Base-by-base conservation (phyloP, 495 filamentous ascomycete genomes). In the Bacidia rubella region DNA sequence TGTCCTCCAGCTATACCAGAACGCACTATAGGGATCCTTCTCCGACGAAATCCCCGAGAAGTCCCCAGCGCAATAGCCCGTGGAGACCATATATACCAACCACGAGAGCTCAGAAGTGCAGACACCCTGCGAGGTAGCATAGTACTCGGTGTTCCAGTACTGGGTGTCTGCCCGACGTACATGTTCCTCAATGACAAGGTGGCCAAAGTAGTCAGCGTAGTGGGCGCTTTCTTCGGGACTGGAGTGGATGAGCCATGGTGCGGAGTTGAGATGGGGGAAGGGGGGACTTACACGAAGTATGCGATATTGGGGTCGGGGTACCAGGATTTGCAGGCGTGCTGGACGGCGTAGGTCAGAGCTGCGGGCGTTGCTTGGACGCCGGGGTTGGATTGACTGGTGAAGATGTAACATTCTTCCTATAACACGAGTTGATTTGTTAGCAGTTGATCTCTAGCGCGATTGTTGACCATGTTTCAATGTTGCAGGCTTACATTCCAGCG, bases 1-100 rank as follows among this genome's bases (percentile, higher is more conserved):
- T 20, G 44, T 47, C 44, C 24, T 47, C 44, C 44, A 47, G 44
- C n/a, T 20, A 24, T 47, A 47, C 44, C 44, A 47, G 44, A 47
- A 21, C 5, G 44, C 17, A 47, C 19, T 22, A 24, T 19, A 20
- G 22, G 5, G 44, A 24, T 47, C 44, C 2, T 47, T 4, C 44
- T 47, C 44, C 15, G 44, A 47, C 4, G 44, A 20, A 20, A 47
- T 24, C 17, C 44, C 44, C 19, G 3, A 21, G 44, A 5, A 22
- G 44, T 47, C 44, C 44, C 44, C 44, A 47, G 44, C 44, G 44
- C 44, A 47, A 22, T 21, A 3, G 10, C 32, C 32, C 19, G n/a
- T 47, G 2, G 19, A 12, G 19, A 24, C 44, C 44, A 47, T 12
- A 24, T 19, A 21, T 12, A 47, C 19, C n/a, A 47, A 24, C 17